Percentiles rank a stretch among this genome's conserved stretches.
Evolutionary conservation across 768 basidiomycete genomes (phyloP).

Genomic region (Imleria badia): DNA sequence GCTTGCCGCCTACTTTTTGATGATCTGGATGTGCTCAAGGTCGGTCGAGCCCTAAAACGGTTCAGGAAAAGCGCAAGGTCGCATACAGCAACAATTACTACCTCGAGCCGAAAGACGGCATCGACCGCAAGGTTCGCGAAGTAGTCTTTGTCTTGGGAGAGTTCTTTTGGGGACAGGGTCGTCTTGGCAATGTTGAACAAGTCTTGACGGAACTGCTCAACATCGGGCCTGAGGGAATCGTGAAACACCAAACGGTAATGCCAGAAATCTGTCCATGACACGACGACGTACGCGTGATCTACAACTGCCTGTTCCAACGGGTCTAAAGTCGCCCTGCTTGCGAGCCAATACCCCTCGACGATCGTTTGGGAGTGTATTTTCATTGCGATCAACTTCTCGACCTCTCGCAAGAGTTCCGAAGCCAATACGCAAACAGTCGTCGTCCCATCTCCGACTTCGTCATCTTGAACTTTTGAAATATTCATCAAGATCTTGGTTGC

Average conservation of each 20-base stretch:
- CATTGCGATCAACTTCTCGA: conserved; percentile 87
- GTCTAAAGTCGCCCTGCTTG: conserved; percentile 77
- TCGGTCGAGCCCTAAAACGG: conserved; percentile 81
- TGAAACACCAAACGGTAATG: neutral
- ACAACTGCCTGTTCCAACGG: conserved; percentile 81
- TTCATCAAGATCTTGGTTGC: conserved; percentile 99
- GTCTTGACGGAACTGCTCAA: conserved; percentile 77
- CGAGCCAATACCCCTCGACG: conserved; percentile 94
- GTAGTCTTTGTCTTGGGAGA: conserved; percentile 96
- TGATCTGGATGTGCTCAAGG: conserved; percentile 97
- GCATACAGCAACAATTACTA: conserved; percentile 21
- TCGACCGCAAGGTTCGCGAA: conserved; percentile 98
- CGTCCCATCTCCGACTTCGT: conserved; percentile 97
- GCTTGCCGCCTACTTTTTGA: conserved; percentile 99
- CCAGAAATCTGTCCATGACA: neutral
- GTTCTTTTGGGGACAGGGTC: conserved; percentile 92
- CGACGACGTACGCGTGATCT: conserved; percentile 73
- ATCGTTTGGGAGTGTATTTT: conserved; percentile 99
- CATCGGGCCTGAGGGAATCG: conserved; percentile 55
- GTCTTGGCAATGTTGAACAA: conserved; percentile 96
- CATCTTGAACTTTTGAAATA: conserved; percentile 99
- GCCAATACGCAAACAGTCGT: conserved; percentile 91
- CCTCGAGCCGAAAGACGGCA: conserved; percentile 91
- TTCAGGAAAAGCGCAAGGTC: conserved; percentile 1
- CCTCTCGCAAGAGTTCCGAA: conserved; percentile 88